Conservation (phyloP, 2,329 filamentous ascomycete species). For the Cytospora piceicola region DNA sequence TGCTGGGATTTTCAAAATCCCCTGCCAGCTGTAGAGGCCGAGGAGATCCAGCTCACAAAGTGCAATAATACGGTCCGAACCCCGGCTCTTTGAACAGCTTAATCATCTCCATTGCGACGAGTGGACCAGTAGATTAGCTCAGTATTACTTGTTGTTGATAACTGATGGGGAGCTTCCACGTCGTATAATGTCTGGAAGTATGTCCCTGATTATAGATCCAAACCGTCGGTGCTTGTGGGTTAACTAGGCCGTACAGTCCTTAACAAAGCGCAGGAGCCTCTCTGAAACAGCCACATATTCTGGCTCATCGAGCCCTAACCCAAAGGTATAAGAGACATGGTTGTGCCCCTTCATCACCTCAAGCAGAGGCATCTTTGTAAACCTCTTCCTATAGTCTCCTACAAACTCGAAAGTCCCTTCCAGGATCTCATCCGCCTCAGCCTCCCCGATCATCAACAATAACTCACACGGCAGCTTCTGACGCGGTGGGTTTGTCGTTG, state of each 20-base stretch:
- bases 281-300: slow-evolving; percentile 24
- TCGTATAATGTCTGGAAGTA: too few relatives aligned
- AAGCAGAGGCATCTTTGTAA: slow-evolving; percentile 29
- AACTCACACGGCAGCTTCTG: slow-evolving; percentile 22
- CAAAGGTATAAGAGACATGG: slow-evolving; percentile 32
- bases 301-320: slow-evolving; percentile 30
- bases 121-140: too few relatives aligned
- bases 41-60: too few relatives aligned
- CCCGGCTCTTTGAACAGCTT: too few relatives aligned
- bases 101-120: too few relatives aligned
- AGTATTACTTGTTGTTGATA: too few relatives aligned
- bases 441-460: slow-evolving; percentile 29
- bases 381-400: slow-evolving; percentile 28
- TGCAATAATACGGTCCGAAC: too few relatives aligned
- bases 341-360: slow-evolving; percentile 34
- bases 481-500: background rate
- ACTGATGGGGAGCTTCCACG: too few relatives aligned
- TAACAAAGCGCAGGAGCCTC: slow-evolving; percentile 13
- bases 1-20: too few relatives aligned
- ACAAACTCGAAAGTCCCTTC: slow-evolving; percentile 32
- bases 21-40: too few relatives aligned
- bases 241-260: slow-evolving; percentile 12
- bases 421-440: slow-evolving; percentile 32
- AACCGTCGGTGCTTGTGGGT: background rate
- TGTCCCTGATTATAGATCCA: background rate